Conservation (phyloP, 1,284 basidiomycete species). For the Marasmius fiardii region DNA sequence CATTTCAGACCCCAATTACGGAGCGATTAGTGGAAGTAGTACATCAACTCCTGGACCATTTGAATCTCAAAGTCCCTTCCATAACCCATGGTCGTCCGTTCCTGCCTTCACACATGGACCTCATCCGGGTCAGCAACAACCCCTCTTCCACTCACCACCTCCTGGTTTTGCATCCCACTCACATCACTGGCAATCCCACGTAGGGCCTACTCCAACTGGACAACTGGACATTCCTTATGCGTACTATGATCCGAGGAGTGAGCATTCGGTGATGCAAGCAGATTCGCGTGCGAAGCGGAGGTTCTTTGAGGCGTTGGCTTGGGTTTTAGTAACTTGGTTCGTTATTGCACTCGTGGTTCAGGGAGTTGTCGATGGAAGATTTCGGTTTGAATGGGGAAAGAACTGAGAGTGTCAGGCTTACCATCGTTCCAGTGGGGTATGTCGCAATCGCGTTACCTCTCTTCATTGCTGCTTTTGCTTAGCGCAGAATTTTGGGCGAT, state of each 20-base stretch:
- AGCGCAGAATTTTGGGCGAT: too few relatives aligned
- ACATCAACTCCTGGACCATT: not conserved
- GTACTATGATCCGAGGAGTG: conserved; percentile 47
- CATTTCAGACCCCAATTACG: not conserved
- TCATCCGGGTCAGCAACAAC: not conserved
- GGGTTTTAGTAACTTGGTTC: conserved; percentile 34
- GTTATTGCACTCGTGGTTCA: conserved; percentile 24
- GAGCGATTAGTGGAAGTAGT: not conserved
- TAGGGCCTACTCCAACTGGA: conserved; percentile 39
- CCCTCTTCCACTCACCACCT: conserved; percentile 2
- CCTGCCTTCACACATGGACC: not conserved
- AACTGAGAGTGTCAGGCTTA: not conserved
- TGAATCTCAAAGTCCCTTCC: not conserved
- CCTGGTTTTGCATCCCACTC: not conserved
- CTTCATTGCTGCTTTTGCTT: not conserved
- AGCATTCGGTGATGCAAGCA: conserved; percentile 39
- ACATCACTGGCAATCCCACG: not conserved
- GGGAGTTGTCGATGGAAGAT: conserved; percentile 17
- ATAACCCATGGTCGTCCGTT: conserved; percentile 2
- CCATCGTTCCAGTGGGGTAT: not conserved
- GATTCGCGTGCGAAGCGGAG: conserved; percentile 40
- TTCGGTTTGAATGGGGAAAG: conserved; percentile 6
- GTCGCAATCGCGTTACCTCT: not conserved
- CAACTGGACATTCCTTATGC: conserved; percentile 33
- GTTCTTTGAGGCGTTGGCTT: conserved; percentile 39